Conservation (phyloP, 2,329 filamentous ascomycete genomes). For the Colletotrichum chlorophyti region DNA sequence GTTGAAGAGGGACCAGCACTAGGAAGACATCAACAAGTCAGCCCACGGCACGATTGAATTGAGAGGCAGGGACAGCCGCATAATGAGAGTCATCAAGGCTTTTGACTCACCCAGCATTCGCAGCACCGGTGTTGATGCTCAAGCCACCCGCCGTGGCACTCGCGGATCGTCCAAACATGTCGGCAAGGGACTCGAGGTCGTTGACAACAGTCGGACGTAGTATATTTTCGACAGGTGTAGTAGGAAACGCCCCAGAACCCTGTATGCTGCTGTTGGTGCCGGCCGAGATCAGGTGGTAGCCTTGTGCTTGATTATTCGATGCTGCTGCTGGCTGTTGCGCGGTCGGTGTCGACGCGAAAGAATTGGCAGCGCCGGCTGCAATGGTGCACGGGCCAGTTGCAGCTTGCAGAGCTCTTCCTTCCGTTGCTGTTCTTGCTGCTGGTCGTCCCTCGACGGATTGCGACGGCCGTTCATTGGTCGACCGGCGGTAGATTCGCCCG, state of each 20-base stretch:
- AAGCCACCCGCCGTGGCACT: slow-evolving; percentile 53
- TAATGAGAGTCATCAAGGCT: not conserved
- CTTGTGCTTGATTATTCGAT: not conserved
- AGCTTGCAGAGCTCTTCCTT: slow-evolving; percentile 6
- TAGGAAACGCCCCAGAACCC: not conserved
- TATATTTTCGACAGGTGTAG: not conserved
- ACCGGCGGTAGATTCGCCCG: not conserved
- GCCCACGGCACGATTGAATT: too few species aligned
- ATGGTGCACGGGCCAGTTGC: slow-evolving; percentile 3
- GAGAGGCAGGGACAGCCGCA: too few species aligned
- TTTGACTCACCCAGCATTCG: slow-evolving; percentile 60
- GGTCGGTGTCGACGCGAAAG: slow-evolving; percentile 15
- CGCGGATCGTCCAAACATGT: slow-evolving; percentile 22
- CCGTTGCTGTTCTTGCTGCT: not conserved
- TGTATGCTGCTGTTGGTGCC: not conserved
- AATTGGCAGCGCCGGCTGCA: slow-evolving; percentile 16
- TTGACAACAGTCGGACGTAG: not conserved
- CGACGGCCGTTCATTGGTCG: slow-evolving; percentile 12
- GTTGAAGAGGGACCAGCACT: slow-evolving; percentile 15
- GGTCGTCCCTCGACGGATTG: not conserved
- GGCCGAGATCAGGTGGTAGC: not conserved
- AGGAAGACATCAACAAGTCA: too few species aligned
- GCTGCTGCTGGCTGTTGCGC: not conserved
- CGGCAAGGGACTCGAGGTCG: not conserved
- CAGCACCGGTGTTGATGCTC: slow-evolving; percentile 68